Evolutionary conservation across 1,139 yeast genomes (phyloP).

Genomic region (Arxiozyma slooffiae): DNA sequence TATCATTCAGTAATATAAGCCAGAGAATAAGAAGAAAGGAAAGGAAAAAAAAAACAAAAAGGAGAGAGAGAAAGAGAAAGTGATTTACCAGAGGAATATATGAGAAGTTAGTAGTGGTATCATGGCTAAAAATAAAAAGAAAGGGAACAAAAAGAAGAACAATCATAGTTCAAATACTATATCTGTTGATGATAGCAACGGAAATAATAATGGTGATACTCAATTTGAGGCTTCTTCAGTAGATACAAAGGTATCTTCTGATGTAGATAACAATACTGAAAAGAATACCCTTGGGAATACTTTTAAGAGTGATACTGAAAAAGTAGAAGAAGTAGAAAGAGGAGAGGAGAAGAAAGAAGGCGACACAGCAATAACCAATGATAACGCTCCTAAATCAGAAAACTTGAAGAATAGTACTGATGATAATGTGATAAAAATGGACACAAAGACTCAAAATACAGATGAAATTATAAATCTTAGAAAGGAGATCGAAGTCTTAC

Average conservation of each 20-base stretch:
- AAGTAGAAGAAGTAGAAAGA: not conserved
- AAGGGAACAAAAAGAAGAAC: conserved; percentile 14
- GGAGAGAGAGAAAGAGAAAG: not conserved
- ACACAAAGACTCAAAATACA: not conserved
- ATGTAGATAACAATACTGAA: not conserved
- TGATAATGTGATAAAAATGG: not conserved
- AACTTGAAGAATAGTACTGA: not conserved
- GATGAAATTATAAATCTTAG: not conserved
- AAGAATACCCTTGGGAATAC: not conserved
- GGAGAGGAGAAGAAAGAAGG: not conserved
- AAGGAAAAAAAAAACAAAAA: too few species aligned
- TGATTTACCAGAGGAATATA: not conserved
- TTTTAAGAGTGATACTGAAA: not conserved
- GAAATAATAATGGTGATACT: conserved; percentile 5
- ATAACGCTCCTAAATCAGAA: not conserved
- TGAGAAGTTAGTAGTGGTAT: not conserved
- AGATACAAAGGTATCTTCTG: not conserved
- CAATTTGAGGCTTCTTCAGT: not conserved
- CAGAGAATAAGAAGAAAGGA: too few species aligned
- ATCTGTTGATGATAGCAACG: not conserved
- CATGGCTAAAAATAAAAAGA: conserved; percentile 29
- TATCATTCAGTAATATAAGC: too few species aligned
- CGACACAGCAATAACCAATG: not conserved
- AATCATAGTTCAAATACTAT: not conserved
- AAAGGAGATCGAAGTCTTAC: conserved; percentile 21